A percentile compares a stretch with the other conserved stretches of the same genome.
phyloP scores from a whole-genome alignment of 2,329 filamentous ascomycete species.

The Corniculantispora saksenae region DNA sequence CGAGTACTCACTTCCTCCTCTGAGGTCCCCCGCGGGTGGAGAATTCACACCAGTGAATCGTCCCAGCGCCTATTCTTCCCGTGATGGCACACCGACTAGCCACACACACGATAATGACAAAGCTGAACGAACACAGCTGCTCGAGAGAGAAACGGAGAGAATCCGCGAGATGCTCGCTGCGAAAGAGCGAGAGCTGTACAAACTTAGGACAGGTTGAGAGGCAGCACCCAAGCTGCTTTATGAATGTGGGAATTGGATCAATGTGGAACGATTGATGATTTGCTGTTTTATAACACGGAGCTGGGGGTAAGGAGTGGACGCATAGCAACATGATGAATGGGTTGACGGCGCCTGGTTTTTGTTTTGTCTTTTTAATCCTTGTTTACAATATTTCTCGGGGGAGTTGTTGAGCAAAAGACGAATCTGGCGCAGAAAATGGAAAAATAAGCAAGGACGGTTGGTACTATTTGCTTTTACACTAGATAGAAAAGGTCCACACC shows the following conservation, averaged over 20 bases:
- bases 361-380: background rate
- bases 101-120: constrained; percentile 52
- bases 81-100: constrained; percentile 28
- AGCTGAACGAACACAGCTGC: constrained; percentile 62
- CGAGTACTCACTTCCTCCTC: constrained; percentile 43
- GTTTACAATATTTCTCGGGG: background rate
- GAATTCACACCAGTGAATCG: constrained; percentile 44
- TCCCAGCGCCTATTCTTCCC: constrained; percentile 40
- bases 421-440: background rate
- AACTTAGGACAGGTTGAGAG: constrained; percentile 5
- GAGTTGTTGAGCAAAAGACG: background rate
- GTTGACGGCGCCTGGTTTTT: constrained; percentile 4
- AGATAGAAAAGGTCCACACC: constrained; percentile 6
- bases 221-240: background rate
- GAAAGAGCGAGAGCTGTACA: constrained; percentile 68
- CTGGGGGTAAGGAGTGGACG: background rate
- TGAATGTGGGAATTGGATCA: background rate
- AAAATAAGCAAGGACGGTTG: background rate
- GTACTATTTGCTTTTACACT: background rate
- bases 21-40: constrained; percentile 44
- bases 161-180: constrained; percentile 73
- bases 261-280: constrained; percentile 12
- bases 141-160: constrained; percentile 72
- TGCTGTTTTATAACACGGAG: background rate
- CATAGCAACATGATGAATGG: background rate